phyloP scores from a whole-genome alignment of 2,329 filamentous ascomycete species.

The Pezicula carpinea region DNA sequence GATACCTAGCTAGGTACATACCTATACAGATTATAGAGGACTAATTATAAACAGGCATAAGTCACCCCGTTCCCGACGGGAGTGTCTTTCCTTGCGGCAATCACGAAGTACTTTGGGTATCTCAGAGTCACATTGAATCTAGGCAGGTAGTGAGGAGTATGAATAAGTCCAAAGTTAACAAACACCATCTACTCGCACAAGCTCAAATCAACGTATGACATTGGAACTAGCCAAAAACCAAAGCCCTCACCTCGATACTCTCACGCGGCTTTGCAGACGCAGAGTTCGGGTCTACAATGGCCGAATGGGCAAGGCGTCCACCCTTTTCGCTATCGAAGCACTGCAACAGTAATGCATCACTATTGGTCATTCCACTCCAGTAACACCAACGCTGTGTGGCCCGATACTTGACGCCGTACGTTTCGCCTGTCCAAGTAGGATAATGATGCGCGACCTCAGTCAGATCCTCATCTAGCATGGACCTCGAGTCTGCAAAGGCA shows the following conservation, averaged over 20 bases:
- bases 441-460: slow-evolving; percentile 7
- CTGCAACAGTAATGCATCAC: slow-evolving; percentile 11
- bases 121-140: too few relatives aligned
- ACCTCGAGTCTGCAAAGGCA: slow-evolving; percentile 8
- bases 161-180: too few relatives aligned
- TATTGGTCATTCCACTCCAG: slow-evolving; percentile 9
- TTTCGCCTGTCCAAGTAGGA: slow-evolving; percentile 8
- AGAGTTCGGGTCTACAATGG: slow-evolving; percentile 70
- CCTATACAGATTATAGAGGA: too few relatives aligned
- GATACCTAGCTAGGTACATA: too few relatives aligned
- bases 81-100: too few relatives aligned
- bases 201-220: too few relatives aligned
- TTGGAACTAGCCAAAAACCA: slow-evolving; percentile 72
- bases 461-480: slow-evolving; percentile 7
- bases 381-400: slow-evolving; percentile 10
- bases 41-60: too few relatives aligned
- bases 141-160: too few relatives aligned
- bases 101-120: too few relatives aligned
- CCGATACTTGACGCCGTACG: slow-evolving; percentile 6
- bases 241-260: slow-evolving; percentile 79
- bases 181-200: too few relatives aligned
- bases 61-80: too few relatives aligned
- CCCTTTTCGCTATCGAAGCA: slow-evolving; percentile 11
- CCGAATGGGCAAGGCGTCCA: slow-evolving; percentile 51
- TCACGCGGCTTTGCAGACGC: slow-evolving; percentile 65